Percentiles rank a stretch among this genome's conserved stretches.
Conservation (phyloP, 2,329 filamentous ascomycete species). For the Colletotrichum cuscutae region DNA sequence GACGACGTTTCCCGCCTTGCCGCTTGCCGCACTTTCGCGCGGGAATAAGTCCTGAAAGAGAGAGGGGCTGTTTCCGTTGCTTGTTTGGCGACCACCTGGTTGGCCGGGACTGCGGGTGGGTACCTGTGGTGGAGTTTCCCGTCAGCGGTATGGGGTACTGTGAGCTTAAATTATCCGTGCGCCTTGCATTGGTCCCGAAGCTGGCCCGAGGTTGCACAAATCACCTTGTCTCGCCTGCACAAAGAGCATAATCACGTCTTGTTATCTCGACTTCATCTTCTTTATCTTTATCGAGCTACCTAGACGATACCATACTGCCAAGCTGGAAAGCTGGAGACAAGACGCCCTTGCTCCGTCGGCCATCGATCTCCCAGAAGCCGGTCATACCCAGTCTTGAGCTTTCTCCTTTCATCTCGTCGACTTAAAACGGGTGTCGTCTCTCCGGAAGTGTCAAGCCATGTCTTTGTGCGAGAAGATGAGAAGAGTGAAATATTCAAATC, state of each 20-base stretch:
- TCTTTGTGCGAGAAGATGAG: no score
- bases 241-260: background rate
- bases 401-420: no score
- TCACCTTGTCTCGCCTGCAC: background rate
- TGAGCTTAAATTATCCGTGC: slow-evolving; percentile 31
- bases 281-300: background rate
- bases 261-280: no score
- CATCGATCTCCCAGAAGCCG: no score
- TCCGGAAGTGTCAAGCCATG: no score
- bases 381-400: no score
- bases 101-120: slow-evolving; percentile 6
- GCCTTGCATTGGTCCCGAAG: background rate
- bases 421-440: no score
- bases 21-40: slow-evolving; percentile 31
- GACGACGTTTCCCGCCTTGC: slow-evolving; percentile 34
- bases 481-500: no score
- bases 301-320: no score
- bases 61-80: slow-evolving; percentile 28
- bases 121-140: slow-evolving; percentile 13
- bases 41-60: slow-evolving; percentile 18
- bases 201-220: slow-evolving; percentile 24
- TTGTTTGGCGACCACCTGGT: slow-evolving; percentile 22
- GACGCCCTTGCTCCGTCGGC: no score
- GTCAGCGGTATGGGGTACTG: background rate
- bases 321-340: no score